Evolutionary conservation across 768 basidiomycete species (phyloP).

Genomic region (Termitomyces bulborhizus): DNA sequence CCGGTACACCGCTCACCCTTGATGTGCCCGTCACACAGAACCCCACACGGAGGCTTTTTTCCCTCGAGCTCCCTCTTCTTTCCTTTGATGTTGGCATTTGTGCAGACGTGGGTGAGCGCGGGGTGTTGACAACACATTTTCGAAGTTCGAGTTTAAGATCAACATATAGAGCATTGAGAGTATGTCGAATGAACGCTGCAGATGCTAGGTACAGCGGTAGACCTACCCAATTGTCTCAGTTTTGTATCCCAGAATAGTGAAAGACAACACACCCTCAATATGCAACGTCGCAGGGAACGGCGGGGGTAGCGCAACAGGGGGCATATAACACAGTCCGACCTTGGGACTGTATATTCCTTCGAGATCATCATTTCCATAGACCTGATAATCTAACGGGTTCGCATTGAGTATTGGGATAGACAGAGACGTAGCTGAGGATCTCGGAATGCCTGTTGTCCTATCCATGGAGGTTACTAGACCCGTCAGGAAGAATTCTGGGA

Average conservation of each 20-base stretch:
- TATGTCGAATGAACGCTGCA: slow-evolving; percentile 62
- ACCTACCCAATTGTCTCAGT: slow-evolving; percentile 31
- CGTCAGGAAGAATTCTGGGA: slow-evolving; percentile 64
- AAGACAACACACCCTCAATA: slow-evolving; percentile 51
- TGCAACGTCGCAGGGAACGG: slow-evolving; percentile 67
- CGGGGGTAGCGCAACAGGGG: slow-evolving; percentile 56
- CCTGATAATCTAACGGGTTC: slow-evolving; percentile 22
- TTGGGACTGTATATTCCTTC: slow-evolving; percentile 58
- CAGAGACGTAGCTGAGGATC: slow-evolving; percentile 14
- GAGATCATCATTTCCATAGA: slow-evolving; percentile 25
- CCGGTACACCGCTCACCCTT: slow-evolving; percentile 53
- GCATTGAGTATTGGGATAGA: slow-evolving; percentile 21
- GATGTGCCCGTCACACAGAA: slow-evolving; percentile 51
- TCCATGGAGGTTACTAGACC: slow-evolving; percentile 59
- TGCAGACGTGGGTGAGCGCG: slow-evolving; percentile 1
- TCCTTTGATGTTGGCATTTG: neutral
- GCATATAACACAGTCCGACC: slow-evolving; percentile 61
- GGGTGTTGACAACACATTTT: slow-evolving; percentile 37
- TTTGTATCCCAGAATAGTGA: neutral
- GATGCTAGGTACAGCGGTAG: slow-evolving; percentile 67
- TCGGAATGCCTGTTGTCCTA: slow-evolving; percentile 34
- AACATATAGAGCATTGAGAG: slow-evolving; percentile 69
- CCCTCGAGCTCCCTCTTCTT: slow-evolving; percentile 27
- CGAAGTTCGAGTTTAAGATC: slow-evolving; percentile 53
- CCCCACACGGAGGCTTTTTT: slow-evolving; percentile 54